These are phyloP conservation scores for Trichoderma endophyticum DNA, from an alignment of 2,329 filamentous ascomycete genomes.

Conservation along the genomic window DNA sequence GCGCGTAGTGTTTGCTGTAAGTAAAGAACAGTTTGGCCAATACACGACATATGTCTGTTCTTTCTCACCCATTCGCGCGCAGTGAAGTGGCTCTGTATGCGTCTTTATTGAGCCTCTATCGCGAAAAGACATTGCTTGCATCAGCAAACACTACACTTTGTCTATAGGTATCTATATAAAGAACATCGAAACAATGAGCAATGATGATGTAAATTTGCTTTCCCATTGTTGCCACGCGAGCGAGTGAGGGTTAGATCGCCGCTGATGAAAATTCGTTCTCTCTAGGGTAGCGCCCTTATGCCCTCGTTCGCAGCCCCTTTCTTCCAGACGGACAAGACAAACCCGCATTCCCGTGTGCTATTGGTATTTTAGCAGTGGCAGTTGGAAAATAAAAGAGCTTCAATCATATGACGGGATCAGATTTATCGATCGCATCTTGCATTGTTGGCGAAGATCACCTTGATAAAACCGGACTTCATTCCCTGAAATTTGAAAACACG, in stretches of 20 bases:
- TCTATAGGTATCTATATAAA: not conserved
- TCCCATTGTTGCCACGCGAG: not conserved
- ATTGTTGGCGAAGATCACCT: not conserved
- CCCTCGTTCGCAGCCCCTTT: not conserved
- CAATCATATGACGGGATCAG: not conserved
- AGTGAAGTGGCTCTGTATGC: not conserved
- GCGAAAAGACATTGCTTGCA: not conserved
- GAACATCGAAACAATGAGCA: not conserved
- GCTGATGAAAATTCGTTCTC: not conserved
- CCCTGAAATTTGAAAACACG: too few relatives aligned
- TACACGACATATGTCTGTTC: too few relatives aligned
- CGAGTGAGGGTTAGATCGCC: not conserved
- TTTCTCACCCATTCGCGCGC: not conserved
- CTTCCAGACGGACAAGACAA: not conserved
- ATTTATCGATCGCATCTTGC: not conserved
- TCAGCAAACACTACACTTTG: not conserved
- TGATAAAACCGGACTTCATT: not conserved
- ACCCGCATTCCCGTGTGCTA: not conserved
- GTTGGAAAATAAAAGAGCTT: fast-evolving
- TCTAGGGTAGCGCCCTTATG: not conserved
- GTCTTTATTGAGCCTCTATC: not conserved
- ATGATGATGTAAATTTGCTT: not conserved
- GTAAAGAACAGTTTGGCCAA: too few relatives aligned
- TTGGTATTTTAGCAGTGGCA: not conserved
- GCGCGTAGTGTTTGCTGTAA: not conserved